Evolutionary conservation across 768 basidiomycete genomes (phyloP).

Genomic region (Calocybe indica): DNA sequence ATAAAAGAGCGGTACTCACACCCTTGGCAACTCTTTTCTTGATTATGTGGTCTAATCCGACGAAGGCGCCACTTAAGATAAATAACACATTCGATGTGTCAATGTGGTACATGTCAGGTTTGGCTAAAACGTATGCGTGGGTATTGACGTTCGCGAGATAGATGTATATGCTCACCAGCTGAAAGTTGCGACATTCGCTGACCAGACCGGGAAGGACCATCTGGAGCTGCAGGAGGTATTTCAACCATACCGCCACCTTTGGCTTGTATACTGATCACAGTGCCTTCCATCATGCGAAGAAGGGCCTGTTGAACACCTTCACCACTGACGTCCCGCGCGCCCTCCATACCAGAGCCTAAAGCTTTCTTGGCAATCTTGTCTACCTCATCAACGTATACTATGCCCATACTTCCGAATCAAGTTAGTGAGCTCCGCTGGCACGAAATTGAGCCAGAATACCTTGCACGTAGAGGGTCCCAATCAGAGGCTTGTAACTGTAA

Average conservation of each 20-base stretch:
- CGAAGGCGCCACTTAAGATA: conserved; percentile 91
- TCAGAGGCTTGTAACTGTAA: conserved; percentile 80
- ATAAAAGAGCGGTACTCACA: conserved; percentile 37
- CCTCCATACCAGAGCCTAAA: conserved; percentile 47
- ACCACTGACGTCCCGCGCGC: conserved; percentile 84
- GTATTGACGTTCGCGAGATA: not conserved
- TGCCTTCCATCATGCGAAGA: conserved; percentile 92
- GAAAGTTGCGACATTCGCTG: conserved; percentile 40
- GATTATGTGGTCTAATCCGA: conserved; percentile 82
- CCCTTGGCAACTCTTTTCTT: conserved; percentile 79
- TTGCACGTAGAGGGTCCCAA: conserved; percentile 82
- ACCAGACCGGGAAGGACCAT: conserved; percentile 43
- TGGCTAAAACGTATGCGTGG: conserved; percentile 25
- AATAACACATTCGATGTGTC: conserved; percentile 94
- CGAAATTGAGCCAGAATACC: conserved; percentile 34
- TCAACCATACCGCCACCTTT: conserved; percentile 50
- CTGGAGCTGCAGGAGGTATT: conserved; percentile 34
- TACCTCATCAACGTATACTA: conserved; percentile 94
- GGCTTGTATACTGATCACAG: conserved; percentile 73
- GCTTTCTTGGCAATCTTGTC: conserved; percentile 84
- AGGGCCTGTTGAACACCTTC: conserved; percentile 96
- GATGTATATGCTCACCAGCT: conserved; percentile 20
- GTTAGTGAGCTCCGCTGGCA: not conserved
- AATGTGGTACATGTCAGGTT: conserved; percentile 66
- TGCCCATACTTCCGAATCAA: conserved; percentile 62